Base-by-base conservation (phyloP, 768 basidiomycete genomes). In the Goffeauzyma gilvescens region DNA sequence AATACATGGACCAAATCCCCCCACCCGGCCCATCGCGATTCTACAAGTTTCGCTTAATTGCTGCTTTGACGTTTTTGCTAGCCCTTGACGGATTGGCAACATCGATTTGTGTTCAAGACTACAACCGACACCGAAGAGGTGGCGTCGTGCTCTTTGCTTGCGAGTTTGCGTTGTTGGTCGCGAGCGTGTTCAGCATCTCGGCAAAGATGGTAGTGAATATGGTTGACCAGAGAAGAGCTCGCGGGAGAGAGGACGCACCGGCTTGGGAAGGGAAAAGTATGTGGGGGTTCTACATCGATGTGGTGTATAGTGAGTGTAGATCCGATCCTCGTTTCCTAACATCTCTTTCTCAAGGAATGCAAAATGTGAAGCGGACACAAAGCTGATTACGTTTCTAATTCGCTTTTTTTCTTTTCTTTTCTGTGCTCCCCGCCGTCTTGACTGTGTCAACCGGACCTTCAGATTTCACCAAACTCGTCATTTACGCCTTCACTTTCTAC, bases 251-350 rank as follows among this genome's bases (percentile, higher is more conserved):
- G 13, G 60, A 59, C 38, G 59, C 59, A 15, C 78, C 86, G 49
- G 75, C 79, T 35, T 96, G 93, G 93, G 89, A 98, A 63, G 80
- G 87, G 57, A 96, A 95, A 70, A 86, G 83, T 68, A 89, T 95
- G 78, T 89, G 77, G 71, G 69, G 81, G 7, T 95, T 93, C 67
- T 96, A 95, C 59, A 76, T 95, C 44, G 93, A 96, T 57, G 66
- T 96, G 40, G 69, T 71, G 21, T 89, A 87, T 31, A 87, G 90
- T 89, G 50, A 35, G 75, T 65, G 15, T 21, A 6, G 17, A 10
- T 6, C 22, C 20, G 32, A 1, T 1, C 7, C 12, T 2, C 2
- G 4, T 2, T 17, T 12, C 10, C 17, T 20, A 5, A 12, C 12
- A 21, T 12, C 20, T 0, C 32, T n/a, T n/a, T 14, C 9, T 10